Percentiles rank a stretch among this genome's conserved stretches.
Evolutionary conservation across 371 early-diverging fungal genomes (phyloP).

Genomic region (Zopfochytrium polystomum): DNA sequence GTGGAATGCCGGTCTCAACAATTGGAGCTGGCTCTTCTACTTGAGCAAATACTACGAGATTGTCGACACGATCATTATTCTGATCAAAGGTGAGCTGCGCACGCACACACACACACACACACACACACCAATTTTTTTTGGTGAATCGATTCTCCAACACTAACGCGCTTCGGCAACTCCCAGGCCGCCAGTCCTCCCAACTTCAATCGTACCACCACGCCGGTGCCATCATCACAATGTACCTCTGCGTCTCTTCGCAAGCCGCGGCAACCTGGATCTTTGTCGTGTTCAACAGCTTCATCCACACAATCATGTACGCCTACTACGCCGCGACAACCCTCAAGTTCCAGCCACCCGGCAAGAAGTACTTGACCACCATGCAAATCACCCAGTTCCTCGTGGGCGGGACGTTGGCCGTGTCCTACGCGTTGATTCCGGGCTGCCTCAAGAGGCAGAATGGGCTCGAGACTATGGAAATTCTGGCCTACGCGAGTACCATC

Average conservation of each 20-base stretch:
- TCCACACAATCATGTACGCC: conserved; percentile 88
- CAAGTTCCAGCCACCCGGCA: conserved; percentile 70
- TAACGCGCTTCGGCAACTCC: not conserved
- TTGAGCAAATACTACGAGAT: conserved; percentile 86
- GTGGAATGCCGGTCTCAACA: conserved; percentile 70
- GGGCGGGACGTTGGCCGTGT: conserved; percentile 66
- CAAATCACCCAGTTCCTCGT: conserved; percentile 87
- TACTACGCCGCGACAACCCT: conserved; percentile 79
- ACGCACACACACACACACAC: conserved; percentile 48
- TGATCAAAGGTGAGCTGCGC: no score
- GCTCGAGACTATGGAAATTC: not conserved
- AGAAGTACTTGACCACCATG: conserved; percentile 77
- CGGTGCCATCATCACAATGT: conserved; percentile 84
- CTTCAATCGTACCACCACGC: conserved; percentile 88
- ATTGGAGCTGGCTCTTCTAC: conserved; percentile 80
- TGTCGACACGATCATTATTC: conserved; percentile 80
- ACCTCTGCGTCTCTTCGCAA: conserved; percentile 55
- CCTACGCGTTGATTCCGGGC: conserved; percentile 65
- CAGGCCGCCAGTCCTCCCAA: conserved; percentile 63
- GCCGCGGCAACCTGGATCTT: conserved; percentile 82
- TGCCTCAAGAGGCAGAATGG: conserved; percentile 61
- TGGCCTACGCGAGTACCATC: conserved; percentile 66
- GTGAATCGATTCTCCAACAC: not conserved
- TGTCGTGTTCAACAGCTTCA: conserved; percentile 83
- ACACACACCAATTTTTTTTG: no score